phyloP scores from a whole-genome alignment of 306 rosid species.

The Benincasa hispida region DNA sequence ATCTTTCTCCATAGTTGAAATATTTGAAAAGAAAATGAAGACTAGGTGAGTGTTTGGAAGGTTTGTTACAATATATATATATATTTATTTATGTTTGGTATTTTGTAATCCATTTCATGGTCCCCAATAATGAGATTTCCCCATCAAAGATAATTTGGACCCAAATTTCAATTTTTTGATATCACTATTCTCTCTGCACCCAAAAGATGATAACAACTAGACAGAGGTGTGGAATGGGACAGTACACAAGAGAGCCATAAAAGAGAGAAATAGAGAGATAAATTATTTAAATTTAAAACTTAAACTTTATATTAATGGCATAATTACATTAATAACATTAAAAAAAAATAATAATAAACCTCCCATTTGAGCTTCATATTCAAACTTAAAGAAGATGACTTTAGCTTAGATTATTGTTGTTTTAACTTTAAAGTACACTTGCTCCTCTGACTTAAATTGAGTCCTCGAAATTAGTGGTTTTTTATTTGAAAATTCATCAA shows the following conservation, averaged over 20 bases:
- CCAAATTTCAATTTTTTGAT: slow-evolving; percentile 9
- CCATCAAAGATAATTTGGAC: slow-evolving; percentile 18
- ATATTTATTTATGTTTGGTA: neutral
- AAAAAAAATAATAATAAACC: too few relatives aligned
- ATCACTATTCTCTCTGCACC: slow-evolving; percentile 16
- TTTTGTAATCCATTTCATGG: slow-evolving; percentile 6
- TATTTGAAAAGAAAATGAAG: neutral
- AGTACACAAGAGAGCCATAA: neutral
- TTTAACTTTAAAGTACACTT: neutral
- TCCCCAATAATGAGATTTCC: slow-evolving; percentile 20
- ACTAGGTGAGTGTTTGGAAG: neutral
- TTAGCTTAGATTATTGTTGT: neutral
- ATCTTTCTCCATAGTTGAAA: neutral
- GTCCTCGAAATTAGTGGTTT: neutral
- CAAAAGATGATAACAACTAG: slow-evolving; percentile 19
- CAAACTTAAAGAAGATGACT: neutral
- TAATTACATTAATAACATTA: too few relatives aligned
- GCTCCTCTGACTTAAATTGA: neutral
- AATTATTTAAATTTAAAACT: neutral
- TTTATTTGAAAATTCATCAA: neutral
- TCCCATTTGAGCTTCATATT: neutral
- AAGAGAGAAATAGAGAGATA: neutral
- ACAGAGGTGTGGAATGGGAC: slow-evolving; percentile 16
- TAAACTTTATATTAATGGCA: neutral
- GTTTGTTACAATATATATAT: neutral